Percentiles rank a stretch among this genome's conserved stretches.
Evolutionary conservation across 192 early-diverging fungal genomes (phyloP).

Genomic region (Backusella psychrophila): DNA sequence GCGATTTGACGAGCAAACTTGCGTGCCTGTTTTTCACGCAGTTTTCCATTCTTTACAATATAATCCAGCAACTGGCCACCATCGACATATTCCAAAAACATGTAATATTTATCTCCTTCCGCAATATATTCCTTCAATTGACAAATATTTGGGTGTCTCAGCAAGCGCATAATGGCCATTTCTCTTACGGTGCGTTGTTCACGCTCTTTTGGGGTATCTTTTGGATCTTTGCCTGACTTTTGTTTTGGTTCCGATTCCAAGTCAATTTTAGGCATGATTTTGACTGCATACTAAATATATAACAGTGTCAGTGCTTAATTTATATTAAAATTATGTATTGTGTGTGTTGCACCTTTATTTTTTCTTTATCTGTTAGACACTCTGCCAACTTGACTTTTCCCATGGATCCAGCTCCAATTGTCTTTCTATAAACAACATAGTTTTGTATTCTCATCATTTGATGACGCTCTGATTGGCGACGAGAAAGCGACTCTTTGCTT

Average conservation of each 20-base stretch:
- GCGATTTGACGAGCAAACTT: constrained; percentile 76
- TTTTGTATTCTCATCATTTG: constrained; percentile 27
- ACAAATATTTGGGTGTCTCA: constrained; percentile 85
- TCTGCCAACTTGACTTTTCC: constrained; percentile 37
- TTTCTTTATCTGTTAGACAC: constrained; percentile 25
- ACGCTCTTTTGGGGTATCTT: constrained; percentile 30
- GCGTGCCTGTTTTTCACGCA: constrained; percentile 80
- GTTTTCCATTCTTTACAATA: constrained; percentile 74
- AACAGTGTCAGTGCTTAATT: neutral
- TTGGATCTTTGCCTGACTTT: constrained; percentile 31
- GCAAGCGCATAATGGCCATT: constrained; percentile 68
- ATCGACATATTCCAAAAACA: constrained; percentile 78
- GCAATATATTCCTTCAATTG: constrained; percentile 70
- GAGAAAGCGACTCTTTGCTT: neutral
- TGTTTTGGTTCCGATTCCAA: constrained; percentile 1
- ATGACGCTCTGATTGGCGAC: constrained; percentile 19
- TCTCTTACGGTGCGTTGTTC: constrained; percentile 71
- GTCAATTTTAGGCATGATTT: constrained; percentile 54
- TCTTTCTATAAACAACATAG: constrained; percentile 31
- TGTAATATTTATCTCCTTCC: constrained; percentile 66
- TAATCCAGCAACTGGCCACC: constrained; percentile 85
- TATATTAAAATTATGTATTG: neutral
- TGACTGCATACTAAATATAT: constrained; percentile 53
- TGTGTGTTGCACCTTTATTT: constrained; percentile 8
- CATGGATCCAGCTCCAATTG: constrained; percentile 36